Percentiles rank a stretch among this genome's conserved stretches.
phyloP scores from a whole-genome alignment of 768 basidiomycete species.

The Clitopilus passeckerianus region DNA sequence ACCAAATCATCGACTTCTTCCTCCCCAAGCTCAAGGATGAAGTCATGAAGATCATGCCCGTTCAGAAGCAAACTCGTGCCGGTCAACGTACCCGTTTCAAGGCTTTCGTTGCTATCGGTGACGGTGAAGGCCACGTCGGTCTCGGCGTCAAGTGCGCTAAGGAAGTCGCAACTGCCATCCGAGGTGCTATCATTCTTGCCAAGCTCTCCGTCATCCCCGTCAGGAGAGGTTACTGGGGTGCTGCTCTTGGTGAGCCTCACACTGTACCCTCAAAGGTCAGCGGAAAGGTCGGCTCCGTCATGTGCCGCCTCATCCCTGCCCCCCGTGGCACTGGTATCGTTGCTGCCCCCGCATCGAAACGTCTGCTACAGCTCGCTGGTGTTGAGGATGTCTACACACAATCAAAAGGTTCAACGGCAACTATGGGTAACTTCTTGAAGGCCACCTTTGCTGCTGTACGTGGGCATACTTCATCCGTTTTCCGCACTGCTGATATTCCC shows the following conservation, averaged over 20 bases:
- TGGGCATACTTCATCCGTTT: slow-evolving; percentile 9
- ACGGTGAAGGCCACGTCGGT: slow-evolving; percentile 97
- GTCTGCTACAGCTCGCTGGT: slow-evolving; percentile 95
- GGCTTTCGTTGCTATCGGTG: slow-evolving; percentile 99
- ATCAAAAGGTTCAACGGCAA: slow-evolving; percentile 96
- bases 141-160: slow-evolving; percentile 99
- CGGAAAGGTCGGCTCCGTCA: slow-evolving; percentile 98
- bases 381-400: slow-evolving; percentile 97
- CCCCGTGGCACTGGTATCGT: slow-evolving; percentile 99
- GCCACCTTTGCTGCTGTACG: slow-evolving; percentile 90
- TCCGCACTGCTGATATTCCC: slow-evolving; percentile 1
- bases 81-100: slow-evolving; percentile 99
- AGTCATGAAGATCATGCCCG: slow-evolving; percentile 99
- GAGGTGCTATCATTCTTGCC: slow-evolving; percentile 98
- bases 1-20: slow-evolving; percentile 99
- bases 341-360: slow-evolving; percentile 96
- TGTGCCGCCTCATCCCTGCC: slow-evolving; percentile 98
- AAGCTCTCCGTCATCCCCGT: slow-evolving; percentile 98
- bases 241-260: slow-evolving; percentile 97
- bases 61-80: slow-evolving; percentile 99
- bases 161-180: slow-evolving; percentile 99
- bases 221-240: slow-evolving; percentile 99
- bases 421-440: slow-evolving; percentile 99
- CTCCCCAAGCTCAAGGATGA: slow-evolving; percentile 99
- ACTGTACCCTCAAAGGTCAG: slow-evolving; percentile 98